phyloP scores from a whole-genome alignment of 805 yeast species.

The Zygoascus flipseniorum region DNA sequence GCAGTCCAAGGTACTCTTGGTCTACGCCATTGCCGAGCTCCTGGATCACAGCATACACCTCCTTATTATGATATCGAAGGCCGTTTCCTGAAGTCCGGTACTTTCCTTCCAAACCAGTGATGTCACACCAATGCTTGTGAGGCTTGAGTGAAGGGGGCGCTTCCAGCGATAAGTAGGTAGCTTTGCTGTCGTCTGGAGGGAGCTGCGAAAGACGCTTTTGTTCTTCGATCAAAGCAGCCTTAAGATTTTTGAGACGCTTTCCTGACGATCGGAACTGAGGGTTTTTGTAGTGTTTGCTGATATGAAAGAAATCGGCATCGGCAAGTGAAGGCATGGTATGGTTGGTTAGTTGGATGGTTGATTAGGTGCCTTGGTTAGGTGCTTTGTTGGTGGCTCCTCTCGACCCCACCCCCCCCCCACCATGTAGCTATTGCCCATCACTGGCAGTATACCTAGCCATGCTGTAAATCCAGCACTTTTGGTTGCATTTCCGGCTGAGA shows the following conservation, averaged over 20 bases:
- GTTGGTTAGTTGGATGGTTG: background rate
- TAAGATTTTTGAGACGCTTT: constrained; percentile 62
- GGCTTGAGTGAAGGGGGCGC: constrained; percentile 89
- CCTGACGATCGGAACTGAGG: constrained; percentile 43
- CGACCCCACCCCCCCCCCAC: no score
- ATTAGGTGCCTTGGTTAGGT: background rate
- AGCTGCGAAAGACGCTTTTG: constrained; percentile 48
- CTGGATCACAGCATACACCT: constrained; percentile 67
- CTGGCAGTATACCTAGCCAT: no score
- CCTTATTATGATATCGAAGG: constrained; percentile 72
- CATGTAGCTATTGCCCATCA: no score
- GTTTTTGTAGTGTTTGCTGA: constrained; percentile 43
- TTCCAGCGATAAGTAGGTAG: constrained; percentile 60
- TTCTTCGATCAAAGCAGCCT: constrained; percentile 73
- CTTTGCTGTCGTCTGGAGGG: constrained; percentile 27
- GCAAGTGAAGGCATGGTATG: constrained; percentile 2
- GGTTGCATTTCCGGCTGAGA: no score
- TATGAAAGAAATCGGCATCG: constrained; percentile 22
- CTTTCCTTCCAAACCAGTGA: constrained; percentile 76
- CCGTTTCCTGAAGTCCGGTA: constrained; percentile 67
- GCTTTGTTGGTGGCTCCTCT: no score
- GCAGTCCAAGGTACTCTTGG: constrained; percentile 79
- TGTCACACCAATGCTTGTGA: constrained; percentile 77
- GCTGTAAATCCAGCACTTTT: no score
- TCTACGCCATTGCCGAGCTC: constrained; percentile 85